Evolutionary conservation across 1,284 basidiomycete species (phyloP).

Genomic region (Acaromyces ingoldii): DNA sequence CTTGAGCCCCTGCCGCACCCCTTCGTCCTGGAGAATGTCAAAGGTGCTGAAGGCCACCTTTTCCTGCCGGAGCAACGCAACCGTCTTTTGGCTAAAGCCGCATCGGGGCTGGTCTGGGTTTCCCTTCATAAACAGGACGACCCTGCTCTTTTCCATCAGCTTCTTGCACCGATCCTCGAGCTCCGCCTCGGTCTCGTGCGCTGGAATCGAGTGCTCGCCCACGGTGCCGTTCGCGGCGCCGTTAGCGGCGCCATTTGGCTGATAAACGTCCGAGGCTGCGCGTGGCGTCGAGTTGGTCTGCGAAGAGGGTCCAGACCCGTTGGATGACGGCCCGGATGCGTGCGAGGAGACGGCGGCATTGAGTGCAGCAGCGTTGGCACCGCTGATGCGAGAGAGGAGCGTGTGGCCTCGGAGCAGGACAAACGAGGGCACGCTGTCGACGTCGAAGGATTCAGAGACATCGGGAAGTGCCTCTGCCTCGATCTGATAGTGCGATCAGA

Average conservation of each 20-base stretch:
- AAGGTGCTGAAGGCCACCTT: slow-evolving; percentile 66
- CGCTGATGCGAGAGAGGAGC: slow-evolving; percentile 72
- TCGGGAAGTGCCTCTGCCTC: slow-evolving; percentile 84
- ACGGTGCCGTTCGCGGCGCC: background rate
- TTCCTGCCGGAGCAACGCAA: slow-evolving; percentile 62
- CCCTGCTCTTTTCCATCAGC: slow-evolving; percentile 64
- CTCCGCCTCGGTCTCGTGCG: slow-evolving; percentile 62
- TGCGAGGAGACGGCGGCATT: slow-evolving; percentile 62
- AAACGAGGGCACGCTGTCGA: slow-evolving; percentile 83
- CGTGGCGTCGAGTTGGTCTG: slow-evolving; percentile 33
- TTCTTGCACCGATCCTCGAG: slow-evolving; percentile 61
- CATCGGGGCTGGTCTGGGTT: slow-evolving; percentile 68
- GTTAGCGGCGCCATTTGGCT: slow-evolving; percentile 16
- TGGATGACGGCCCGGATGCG: slow-evolving; percentile 46
- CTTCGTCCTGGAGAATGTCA: slow-evolving; percentile 69
- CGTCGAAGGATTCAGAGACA: slow-evolving; percentile 87
- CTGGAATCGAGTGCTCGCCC: slow-evolving; percentile 24
- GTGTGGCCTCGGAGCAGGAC: slow-evolving; percentile 83
- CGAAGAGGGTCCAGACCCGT: slow-evolving; percentile 31
- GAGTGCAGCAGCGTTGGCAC: slow-evolving; percentile 72
- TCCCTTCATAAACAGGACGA: slow-evolving; percentile 98
- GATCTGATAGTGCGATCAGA: slow-evolving; percentile 58
- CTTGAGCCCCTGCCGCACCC: slow-evolving; percentile 69
- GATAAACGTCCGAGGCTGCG: slow-evolving; percentile 31
- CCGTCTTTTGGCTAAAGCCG: slow-evolving; percentile 71